A percentile compares a stretch with the other conserved stretches of the same genome.
Conservation (phyloP, 1,139 yeast genomes). For the Magnusiomyces tetraspermus region DNA sequence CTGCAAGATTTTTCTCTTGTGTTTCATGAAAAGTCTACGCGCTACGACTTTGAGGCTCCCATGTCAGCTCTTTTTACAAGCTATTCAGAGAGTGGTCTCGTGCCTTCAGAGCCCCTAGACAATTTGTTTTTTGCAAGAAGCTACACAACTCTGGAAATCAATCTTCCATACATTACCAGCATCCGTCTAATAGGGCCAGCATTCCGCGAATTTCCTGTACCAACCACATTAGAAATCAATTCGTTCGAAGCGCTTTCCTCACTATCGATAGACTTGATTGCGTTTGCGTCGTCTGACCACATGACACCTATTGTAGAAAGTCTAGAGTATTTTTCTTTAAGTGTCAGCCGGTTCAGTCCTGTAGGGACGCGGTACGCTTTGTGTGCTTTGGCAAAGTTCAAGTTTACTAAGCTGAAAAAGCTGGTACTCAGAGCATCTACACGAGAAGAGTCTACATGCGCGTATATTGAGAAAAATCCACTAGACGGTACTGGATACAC, state of each 20-base stretch:
- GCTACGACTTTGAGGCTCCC: background rate
- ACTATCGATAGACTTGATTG: background rate
- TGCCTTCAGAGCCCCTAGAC: background rate
- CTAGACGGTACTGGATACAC: background rate
- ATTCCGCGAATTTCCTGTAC: background rate
- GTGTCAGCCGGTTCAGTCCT: background rate
- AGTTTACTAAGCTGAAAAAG: background rate
- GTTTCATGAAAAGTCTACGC: background rate
- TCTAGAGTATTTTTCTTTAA: background rate
- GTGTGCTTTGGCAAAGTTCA: background rate
- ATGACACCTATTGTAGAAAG: background rate
- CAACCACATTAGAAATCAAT: background rate
- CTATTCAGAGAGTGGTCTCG: background rate
- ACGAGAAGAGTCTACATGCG: background rate
- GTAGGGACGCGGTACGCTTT: background rate
- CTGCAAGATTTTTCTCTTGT: background rate
- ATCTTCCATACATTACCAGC: background rate
- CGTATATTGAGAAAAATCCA: background rate
- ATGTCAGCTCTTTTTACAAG: background rate
- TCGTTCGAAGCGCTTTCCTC: background rate
- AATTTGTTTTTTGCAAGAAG: no score
- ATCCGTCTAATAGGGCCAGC: background rate
- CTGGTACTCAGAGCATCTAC: background rate
- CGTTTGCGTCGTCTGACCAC: background rate
- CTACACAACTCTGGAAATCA: no score